These are phyloP conservation scores for Candida boleticola DNA, from an alignment of 805 yeast genomes.

Conservation along the genomic window DNA sequence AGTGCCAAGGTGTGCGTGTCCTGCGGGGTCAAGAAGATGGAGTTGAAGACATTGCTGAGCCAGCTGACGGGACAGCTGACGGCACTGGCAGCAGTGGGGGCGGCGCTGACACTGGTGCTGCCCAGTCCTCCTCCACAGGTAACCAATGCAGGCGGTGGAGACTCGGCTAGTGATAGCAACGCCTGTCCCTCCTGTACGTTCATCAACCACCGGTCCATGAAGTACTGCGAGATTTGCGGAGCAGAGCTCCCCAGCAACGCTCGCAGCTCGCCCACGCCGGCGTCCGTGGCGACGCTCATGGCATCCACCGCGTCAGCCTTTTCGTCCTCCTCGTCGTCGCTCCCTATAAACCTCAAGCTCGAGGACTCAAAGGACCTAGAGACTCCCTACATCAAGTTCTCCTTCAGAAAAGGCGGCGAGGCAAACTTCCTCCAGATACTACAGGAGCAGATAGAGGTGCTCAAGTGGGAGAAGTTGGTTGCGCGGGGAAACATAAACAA, in stretches of 20 bases:
- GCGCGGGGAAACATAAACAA: slow-evolving; percentile 34
- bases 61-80: slow-evolving; percentile 2
- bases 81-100: neutral
- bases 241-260: slow-evolving; percentile 24
- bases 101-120: too few relatives aligned
- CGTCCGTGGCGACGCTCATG: neutral
- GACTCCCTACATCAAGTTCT: slow-evolving; percentile 54
- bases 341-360: slow-evolving; percentile 5
- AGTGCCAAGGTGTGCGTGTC: slow-evolving; percentile 26
- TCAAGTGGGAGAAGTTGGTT: slow-evolving; percentile 47
- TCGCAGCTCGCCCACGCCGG: neutral
- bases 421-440: slow-evolving; percentile 46
- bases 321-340: slow-evolving; percentile 14
- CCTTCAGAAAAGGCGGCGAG: slow-evolving; percentile 76
- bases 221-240: slow-evolving; percentile 87
- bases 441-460: slow-evolving; percentile 41
- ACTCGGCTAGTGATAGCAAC: neutral
- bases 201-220: slow-evolving; percentile 75
- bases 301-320: neutral
- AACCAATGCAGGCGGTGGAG: neutral
- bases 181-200: slow-evolving; percentile 69
- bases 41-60: slow-evolving; percentile 8
- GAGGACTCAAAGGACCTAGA: slow-evolving; percentile 8
- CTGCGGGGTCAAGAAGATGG: slow-evolving; percentile 32
- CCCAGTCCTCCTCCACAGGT: neutral